Evolutionary conservation across 2,329 filamentous ascomycete species (phyloP).

Genomic region (Paecilomyces niveus): DNA sequence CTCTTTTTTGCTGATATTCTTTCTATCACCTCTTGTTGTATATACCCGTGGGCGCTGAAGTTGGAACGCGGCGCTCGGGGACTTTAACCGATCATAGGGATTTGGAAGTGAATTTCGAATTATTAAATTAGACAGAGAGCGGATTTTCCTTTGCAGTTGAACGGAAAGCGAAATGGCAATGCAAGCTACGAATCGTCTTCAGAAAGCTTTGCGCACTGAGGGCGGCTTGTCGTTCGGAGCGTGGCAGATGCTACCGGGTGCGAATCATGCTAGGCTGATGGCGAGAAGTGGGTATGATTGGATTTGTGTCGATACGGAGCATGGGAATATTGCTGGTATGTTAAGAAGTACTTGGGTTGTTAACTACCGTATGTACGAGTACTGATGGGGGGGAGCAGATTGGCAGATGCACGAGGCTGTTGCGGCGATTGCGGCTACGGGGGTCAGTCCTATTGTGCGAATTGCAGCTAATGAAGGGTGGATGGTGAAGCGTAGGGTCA

Average conservation of each 20-base stretch:
- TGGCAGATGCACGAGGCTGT: slow-evolving; percentile 48
- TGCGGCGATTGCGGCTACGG: slow-evolving; percentile 36
- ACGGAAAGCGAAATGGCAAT: slow-evolving; percentile 23
- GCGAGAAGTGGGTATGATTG: slow-evolving; percentile 48
- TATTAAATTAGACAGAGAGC: too few relatives aligned
- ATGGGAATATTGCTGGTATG: slow-evolving; percentile 50
- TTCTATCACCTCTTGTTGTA: too few relatives aligned
- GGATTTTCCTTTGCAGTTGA: too few relatives aligned
- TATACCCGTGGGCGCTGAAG: too few relatives aligned
- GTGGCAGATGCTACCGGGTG: slow-evolving; percentile 53
- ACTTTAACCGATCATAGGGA: too few relatives aligned
- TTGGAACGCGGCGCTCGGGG: too few relatives aligned
- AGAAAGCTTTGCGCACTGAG: slow-evolving; percentile 43
- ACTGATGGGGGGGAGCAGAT: slow-evolving; percentile 1
- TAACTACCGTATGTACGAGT: not conserved
- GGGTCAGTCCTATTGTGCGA: slow-evolving; percentile 38
- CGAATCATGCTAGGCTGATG: slow-evolving; percentile 48
- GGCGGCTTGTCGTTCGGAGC: slow-evolving; percentile 45
- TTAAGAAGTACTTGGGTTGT: not conserved
- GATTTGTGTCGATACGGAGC: slow-evolving; percentile 49
- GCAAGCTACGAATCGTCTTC: slow-evolving; percentile 49
- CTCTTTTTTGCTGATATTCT: not conserved
- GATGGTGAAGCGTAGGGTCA: slow-evolving; percentile 51
- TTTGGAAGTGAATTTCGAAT: too few relatives aligned
- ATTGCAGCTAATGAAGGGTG: slow-evolving; percentile 53